Base-by-base conservation (phyloP, 441 rosid genomes). In the Flueggea neowawraea region DNA sequence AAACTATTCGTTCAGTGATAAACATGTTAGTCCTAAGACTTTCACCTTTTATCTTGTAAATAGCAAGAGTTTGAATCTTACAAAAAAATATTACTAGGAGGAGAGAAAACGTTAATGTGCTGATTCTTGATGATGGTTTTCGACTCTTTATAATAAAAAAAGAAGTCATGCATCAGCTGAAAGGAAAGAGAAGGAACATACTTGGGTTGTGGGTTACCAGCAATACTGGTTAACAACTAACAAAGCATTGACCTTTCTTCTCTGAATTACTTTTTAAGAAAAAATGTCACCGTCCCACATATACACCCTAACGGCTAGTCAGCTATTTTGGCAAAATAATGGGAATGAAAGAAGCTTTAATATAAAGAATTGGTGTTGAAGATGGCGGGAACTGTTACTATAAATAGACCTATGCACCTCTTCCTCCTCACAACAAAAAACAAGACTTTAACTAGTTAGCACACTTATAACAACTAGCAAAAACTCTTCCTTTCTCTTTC, bases 371-470 rank as follows among this genome's bases (percentile, higher is more conserved):
- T 77, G 81, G 74, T 76, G 61, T 69, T 63, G 17, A 60, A 62
- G 57, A 54, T 74, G 79, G 75, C 82, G 77, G 80, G 77, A 77
- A 77, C 51, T 54, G 32, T 66, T 41, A 58, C 71, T 82, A 85
- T 85, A 89, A 77, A 68, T 55, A 73, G 69, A 51, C 12, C 39
- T 33, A 16, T 15, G 57, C 66, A 51, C 52, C 7, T 17, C 47
- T 58, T 16, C 59, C 63, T 51, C 54, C 58, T 22, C 63, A 68
- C 47, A 55, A 55, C 58, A 68, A 54, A 68, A 54, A 71, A 56
- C 52, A 45, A 53, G 54, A 66, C 71, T 64, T 66, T 22, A 54
- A 63, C 13, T 15, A 17, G 28, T 22, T 1, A 22, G 28, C 14
- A n/a, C 47, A 50, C 63, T 43, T 48, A 31, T 31, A 11, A 1